Base-by-base conservation (phyloP, 345 rosid genomes). In the Reutealis trisperma region DNA sequence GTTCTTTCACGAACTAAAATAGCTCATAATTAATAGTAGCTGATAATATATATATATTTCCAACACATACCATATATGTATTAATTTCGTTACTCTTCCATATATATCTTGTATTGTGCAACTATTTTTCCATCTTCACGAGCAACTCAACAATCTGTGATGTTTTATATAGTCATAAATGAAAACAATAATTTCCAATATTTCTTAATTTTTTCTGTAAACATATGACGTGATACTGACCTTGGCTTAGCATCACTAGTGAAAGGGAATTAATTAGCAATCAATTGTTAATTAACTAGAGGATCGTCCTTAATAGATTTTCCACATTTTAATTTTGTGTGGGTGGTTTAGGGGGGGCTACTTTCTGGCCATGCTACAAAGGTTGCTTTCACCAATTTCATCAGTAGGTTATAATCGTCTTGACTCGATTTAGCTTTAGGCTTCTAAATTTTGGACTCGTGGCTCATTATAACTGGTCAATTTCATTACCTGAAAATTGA, bases 181-280 rank as follows among this genome's bases (percentile, higher is more conserved):
- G 41, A 37, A 37, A 6, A 5, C 41, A 37, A 37, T 37, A 37
- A 37, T 3, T 37, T 37, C 41, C 41, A 37, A 5, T 37, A 37
- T 37, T 37, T 37, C 41, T 37, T 37, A 37, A 37, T 37, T 4
- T 34, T 37, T 37, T 37, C 41, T 37, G 6, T 22, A 41, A 47
- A 16, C 13, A 22, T 19, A 45, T 77, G 83, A 82, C 78, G 76
- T 55, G 65, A 70, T 61, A 16, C 42, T 78, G 82, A 67, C 71
- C 15, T 47, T 74, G 18, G 9, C 71, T 70, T 79, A 44, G 30
- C 75, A 60, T 82, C 71, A 63, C n/a, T 30, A 2, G 27, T 30
- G 45, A 25, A 27, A 14, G 12, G 72, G 52, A 75, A 37, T 37
- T 37, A 37, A 37, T 37, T 10, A 70, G 22, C 22, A 22, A 37